Percentiles rank a stretch among this genome's conserved stretches.
These are phyloP conservation scores for Chaetomium tenue DNA, from an alignment of 495 filamentous ascomycete species.

Conservation along the genomic window DNA sequence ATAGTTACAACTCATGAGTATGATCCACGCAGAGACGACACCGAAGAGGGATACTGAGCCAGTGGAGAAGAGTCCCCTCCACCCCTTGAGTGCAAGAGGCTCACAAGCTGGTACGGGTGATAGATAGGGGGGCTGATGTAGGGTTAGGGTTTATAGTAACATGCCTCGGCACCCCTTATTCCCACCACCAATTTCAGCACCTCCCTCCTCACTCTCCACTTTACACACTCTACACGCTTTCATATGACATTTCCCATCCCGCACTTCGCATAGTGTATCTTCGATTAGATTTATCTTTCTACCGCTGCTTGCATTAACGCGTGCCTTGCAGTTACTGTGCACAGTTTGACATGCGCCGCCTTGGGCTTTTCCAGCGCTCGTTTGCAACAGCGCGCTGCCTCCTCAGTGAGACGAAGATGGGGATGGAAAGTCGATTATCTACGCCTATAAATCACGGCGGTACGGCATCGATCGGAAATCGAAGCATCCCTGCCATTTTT, in stretches of 20 bases:
- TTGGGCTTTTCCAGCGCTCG: neutral
- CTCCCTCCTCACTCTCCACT: neutral
- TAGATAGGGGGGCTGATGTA: neutral
- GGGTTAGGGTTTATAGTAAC: neutral
- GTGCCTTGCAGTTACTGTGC: too few species aligned
- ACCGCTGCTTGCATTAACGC: neutral
- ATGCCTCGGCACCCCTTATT: neutral
- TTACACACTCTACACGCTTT: neutral
- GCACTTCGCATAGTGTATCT: neutral
- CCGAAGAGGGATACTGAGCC: neutral
- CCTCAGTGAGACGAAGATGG: neutral
- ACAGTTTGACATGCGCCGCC: neutral
- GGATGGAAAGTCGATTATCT: too few species aligned
- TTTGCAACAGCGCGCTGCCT: neutral
- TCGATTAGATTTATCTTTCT: neutral
- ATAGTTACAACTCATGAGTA: neutral
- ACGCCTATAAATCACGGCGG: too few species aligned
- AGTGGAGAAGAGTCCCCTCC: neutral
- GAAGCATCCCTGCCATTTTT: constrained; percentile 59
- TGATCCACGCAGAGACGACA: neutral
- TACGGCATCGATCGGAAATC: neutral
- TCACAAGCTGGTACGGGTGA: too few species aligned
- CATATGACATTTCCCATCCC: neutral
- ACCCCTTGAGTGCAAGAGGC: neutral
- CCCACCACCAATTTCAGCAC: neutral